Evolutionary conservation across 1,139 yeast species (phyloP), one percentile per base, ranked within the genome.

Genomic region (Kodamaea suecica): DNA sequence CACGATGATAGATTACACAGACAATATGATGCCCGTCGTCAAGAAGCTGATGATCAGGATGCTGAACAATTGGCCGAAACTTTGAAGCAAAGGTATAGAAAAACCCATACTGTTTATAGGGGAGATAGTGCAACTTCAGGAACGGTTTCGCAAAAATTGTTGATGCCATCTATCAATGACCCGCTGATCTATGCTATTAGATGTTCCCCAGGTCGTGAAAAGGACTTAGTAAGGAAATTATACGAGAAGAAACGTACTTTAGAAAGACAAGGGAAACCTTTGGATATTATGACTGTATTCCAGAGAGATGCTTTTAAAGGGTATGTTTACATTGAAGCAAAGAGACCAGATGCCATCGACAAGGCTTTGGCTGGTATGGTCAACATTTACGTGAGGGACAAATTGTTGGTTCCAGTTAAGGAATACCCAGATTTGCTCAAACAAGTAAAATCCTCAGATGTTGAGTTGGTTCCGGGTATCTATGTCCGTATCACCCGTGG

Each of bases 171-270:
- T 17, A 95, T 92, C 40, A 88, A 90, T 52, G 97, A 94, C 55
- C 97, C 98, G 5, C 81, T 90, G 38, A 87, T 94, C 52, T 92
- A 96, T 84, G 97, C 96, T 52, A 79, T 92, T 31, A 78, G 97
- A 59, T 87, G 95, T 63, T 78, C 94, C 50, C 90, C 87, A 20
- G 97, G 97, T 30, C 80, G 84, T 50, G 98, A 92, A 63, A 88
- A 86, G 59, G 97, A 88, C 37, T 70, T 90, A 44, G 95, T 94
- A 21, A 78, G 90, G 48, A 84, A 84, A 44, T 66, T 92, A 38
- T 72, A 84, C 65, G 88, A 87, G 54, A 88, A 85, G 64, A 84
- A 85, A 59, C 59, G 78, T 42, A 82, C 84, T 35, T 64, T 84
- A 48, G 85, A 84, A 44, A 67, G 78, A 52, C 72, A 76, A 47